These are phyloP conservation scores for Codiaeum variegatum DNA, from an alignment of 441 rosid species.

Conservation along the genomic window DNA sequence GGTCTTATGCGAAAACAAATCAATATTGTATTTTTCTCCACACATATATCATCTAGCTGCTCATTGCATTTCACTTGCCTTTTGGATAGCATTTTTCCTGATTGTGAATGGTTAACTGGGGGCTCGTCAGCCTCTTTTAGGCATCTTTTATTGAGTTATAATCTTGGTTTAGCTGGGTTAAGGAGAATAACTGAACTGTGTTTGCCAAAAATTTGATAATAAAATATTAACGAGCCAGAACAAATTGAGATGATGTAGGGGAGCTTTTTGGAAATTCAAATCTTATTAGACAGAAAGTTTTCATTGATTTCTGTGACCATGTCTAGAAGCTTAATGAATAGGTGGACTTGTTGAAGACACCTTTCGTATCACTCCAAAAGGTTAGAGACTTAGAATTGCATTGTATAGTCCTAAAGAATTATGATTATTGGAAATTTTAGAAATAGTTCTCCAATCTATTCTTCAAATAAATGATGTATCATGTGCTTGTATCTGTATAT, in stretches of 20 bases:
- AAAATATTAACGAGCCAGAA: not conserved
- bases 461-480: not conserved
- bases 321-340: not conserved
- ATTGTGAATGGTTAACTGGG: not conserved
- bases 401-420: not conserved
- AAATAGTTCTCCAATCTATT: not conserved
- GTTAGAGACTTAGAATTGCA: not conserved
- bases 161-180: not conserved
- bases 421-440: not conserved
- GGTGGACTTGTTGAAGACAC: not conserved
- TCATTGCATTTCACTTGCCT: not conserved
- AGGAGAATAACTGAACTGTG: not conserved
- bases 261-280: not conserved
- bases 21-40: not conserved
- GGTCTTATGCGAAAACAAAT: not conserved
- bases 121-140: not conserved
- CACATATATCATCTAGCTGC: not conserved
- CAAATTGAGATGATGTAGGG: not conserved
- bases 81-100: not conserved
- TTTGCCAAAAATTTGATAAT: not conserved
- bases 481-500: not conserved
- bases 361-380: not conserved
- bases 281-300: not conserved
- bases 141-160: not conserved
- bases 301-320: not conserved